A percentile compares a stretch with the other conserved stretches of the same genome.
These are phyloP conservation scores for Pestalotiopsis sp. DNA, from an alignment of 2,329 filamentous ascomycete species.

Conservation along the genomic window DNA sequence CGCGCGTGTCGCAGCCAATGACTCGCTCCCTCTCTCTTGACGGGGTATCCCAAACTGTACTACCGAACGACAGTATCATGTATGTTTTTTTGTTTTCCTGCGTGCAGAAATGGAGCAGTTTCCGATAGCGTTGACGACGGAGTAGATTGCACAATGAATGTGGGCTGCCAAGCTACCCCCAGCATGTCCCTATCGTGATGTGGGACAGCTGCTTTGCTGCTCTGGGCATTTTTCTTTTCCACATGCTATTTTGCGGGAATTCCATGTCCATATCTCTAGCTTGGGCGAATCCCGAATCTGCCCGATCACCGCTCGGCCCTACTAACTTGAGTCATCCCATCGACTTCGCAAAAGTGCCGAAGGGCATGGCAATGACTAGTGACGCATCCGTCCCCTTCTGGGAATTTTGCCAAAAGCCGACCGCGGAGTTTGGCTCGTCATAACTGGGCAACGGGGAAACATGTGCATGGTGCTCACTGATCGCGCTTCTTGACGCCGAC, in stretches of 20 bases:
- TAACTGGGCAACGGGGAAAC: too few relatives aligned
- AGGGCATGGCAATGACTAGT: neutral
- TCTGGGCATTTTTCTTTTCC: neutral
- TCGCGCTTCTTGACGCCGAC: slow-evolving; percentile 78
- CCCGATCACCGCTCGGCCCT: neutral
- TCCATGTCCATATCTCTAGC: neutral
- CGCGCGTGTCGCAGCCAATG: neutral
- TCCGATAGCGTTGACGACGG: neutral
- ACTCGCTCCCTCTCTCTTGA: neutral
- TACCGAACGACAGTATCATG: neutral
- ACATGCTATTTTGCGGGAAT: neutral
- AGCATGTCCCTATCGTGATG: neutral
- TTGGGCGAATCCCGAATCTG: neutral
- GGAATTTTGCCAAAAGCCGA: neutral
- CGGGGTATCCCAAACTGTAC: neutral
- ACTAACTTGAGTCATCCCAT: neutral
- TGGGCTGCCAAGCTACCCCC: neutral
- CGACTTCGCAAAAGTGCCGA: neutral
- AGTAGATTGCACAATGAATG: neutral
- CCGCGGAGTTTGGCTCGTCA: neutral
- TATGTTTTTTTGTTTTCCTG: neutral
- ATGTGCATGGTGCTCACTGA: neutral
- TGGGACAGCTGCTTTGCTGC: neutral
- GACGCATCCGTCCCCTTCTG: neutral
- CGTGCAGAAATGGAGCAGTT: neutral